Evolutionary conservation across 2,329 filamentous ascomycete species (phyloP), one percentile per base, ranked within the genome.

Genomic region (Aurifilum marmelostoma): DNA sequence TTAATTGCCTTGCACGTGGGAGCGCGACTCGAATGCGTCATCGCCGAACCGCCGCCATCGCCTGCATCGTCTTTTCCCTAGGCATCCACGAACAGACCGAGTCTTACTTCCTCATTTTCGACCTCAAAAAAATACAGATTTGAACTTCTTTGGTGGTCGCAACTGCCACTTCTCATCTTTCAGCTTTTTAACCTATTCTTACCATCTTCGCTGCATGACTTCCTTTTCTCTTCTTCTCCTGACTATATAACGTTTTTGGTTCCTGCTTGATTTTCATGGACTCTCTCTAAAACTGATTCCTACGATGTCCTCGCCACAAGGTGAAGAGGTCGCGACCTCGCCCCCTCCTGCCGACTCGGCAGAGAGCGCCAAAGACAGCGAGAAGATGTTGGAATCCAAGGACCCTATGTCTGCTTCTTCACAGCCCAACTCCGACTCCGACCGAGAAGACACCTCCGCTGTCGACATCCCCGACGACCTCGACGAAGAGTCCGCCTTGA

Each of bases 401-500:
- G 61, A 65, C 41, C n/a, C 27, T n/a, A 39, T 21, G 37, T 37
- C 59, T 27, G 54, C 64, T 18, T 56, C 63, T 9, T 43, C 58
- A 27, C n/a, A 63, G 39, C 58, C 56, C 14, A 61, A 69, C 0
- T 41, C 59, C 14, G 63, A 69, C 1, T 39, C 59, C 11, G 65
- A 63, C 7, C 65, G 65, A 67, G 60, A 69, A 18, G 54, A 27
- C 11, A 67, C 43, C 37, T 52, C 69, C 18, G 63, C 66, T 37
- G 52, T 34, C 18, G 68, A 70, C 8, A 58, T 41, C 18, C 16
- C 64, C 12, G 59, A 70, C 27, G 63, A 75, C 6, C 77, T 85
- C 69, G 87, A 88, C 71, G 90, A 92, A 75, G 85, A 86, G 56
- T 83, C 84, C 65, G 85, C 87, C 27, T 81, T 94, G 37, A 83